Evolutionary conservation across 768 basidiomycete genomes (phyloP).

Genomic region (Amanita pallidorosea): DNA sequence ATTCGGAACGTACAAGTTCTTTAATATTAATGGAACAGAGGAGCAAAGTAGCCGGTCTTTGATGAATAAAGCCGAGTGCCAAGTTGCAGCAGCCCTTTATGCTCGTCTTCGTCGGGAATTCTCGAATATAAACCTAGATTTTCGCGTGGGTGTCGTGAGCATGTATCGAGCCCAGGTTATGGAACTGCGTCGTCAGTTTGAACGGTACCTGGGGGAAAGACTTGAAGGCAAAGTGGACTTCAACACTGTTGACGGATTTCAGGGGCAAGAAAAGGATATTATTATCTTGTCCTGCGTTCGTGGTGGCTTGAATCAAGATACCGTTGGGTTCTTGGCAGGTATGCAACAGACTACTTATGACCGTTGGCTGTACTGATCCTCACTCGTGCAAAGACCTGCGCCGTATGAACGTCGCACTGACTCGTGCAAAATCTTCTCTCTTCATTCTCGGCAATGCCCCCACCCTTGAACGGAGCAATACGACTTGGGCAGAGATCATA

Average conservation of each 20-base stretch:
- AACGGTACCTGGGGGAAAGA: conserved; percentile 56
- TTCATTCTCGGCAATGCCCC: conserved; percentile 89
- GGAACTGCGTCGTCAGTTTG: conserved; percentile 65
- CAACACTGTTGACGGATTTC: conserved; percentile 97
- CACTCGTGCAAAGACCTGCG: conserved; percentile 42
- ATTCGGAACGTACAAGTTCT: conserved; percentile 85
- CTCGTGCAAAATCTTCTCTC: conserved; percentile 89
- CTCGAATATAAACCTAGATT: conserved; percentile 29
- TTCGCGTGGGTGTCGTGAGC: conserved; percentile 57
- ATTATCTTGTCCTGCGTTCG: conserved; percentile 97
- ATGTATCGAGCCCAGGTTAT: conserved; percentile 90
- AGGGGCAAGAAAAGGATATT: conserved; percentile 97
- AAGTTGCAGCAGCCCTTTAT: conserved; percentile 71
- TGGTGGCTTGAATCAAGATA: conserved; percentile 74
- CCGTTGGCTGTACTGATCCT: conserved; percentile 3
- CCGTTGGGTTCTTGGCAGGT: conserved; percentile 87
- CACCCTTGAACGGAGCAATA: conserved; percentile 80
- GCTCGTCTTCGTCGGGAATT: conserved; percentile 59
- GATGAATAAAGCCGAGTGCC: conserved; percentile 64
- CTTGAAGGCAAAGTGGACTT: conserved; percentile 75
- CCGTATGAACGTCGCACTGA: conserved; percentile 98
- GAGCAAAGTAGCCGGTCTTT: conserved; percentile 57
- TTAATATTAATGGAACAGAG: conserved; percentile 74
- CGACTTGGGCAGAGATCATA: conserved; percentile 70
- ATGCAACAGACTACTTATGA: conserved; percentile 4